These are phyloP conservation scores for Chrysosporium queenslandicum DNA, from an alignment of 2,329 filamentous ascomycete genomes.

Conservation along the genomic window DNA sequence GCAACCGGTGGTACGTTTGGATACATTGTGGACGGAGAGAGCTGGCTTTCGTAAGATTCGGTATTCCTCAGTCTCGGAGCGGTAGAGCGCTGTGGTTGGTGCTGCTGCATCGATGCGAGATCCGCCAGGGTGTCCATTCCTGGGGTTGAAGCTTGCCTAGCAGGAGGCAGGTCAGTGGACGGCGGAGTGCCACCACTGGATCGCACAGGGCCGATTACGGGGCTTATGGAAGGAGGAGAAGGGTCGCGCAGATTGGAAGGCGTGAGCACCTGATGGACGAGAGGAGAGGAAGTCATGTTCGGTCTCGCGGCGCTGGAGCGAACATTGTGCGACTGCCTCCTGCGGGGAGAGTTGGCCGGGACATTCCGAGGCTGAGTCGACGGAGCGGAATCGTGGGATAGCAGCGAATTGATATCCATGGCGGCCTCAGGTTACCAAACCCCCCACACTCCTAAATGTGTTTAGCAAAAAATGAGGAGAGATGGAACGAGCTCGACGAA, in stretches of 20 bases:
- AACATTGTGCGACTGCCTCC: conserved; percentile 25
- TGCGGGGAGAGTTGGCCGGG: conserved; percentile 2
- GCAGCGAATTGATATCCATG: conserved; percentile 41
- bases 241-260: conserved; percentile 30
- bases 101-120: conserved; percentile 40
- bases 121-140: conserved; percentile 44
- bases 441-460: not conserved
- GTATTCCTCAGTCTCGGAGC: conserved; percentile 24
- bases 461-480: not conserved
- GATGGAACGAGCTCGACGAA: too few species aligned
- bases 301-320: conserved; percentile 30
- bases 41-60: conserved; percentile 36
- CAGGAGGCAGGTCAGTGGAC: conserved; percentile 26
- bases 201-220: conserved; percentile 14
- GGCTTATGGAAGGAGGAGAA: conserved; percentile 30
- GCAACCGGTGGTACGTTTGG: conserved; percentile 17
- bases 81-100: conserved; percentile 34
- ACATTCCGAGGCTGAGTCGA: conserved; percentile 24
- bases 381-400: conserved; percentile 37
- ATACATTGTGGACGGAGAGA: conserved; percentile 32
- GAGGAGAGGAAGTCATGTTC: conserved; percentile 34
- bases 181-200: conserved; percentile 28
- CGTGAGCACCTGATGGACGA: conserved; percentile 33
- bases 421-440: not conserved
- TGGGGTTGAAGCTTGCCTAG: conserved; percentile 36